Evolutionary conservation across 768 basidiomycete species (phyloP).

Genomic region (Russula virescens): DNA sequence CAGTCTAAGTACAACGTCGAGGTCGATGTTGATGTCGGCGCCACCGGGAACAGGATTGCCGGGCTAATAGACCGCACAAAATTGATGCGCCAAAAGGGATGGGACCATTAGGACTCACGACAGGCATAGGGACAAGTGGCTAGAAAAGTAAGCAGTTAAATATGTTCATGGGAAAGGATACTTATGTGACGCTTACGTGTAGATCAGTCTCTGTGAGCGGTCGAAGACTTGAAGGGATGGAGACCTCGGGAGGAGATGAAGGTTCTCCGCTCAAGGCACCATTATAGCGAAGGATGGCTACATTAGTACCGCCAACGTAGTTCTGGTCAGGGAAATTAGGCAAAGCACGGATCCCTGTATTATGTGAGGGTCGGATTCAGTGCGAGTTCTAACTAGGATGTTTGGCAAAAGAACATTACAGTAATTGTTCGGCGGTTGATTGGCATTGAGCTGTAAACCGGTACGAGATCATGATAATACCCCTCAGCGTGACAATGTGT

Average conservation of each 20-base stretch:
- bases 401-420: background rate
- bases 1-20: too few relatives aligned
- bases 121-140: conserved; percentile 3
- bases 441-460: conserved; percentile 18
- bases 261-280: background rate
- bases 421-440: conserved; percentile 17
- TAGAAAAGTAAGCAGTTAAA: conserved; percentile 9
- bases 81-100: too few relatives aligned
- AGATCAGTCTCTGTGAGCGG: conserved; percentile 15
- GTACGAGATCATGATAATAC: background rate
- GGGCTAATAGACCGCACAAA: too few relatives aligned
- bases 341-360: conserved; percentile 13
- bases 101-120: conserved; percentile 1
- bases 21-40: too few relatives aligned
- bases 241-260: conserved; percentile 5
- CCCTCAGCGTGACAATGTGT: background rate
- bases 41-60: too few relatives aligned
- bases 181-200: background rate
- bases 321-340: background rate
- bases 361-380: background rate
- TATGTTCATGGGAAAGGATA: background rate
- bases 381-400: background rate
- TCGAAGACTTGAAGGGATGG: background rate
- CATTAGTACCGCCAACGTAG: conserved; percentile 9
- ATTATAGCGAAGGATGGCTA: too few relatives aligned